A percentile compares a stretch with the other conserved stretches of the same genome.
Evolutionary conservation across 495 filamentous ascomycete genomes (phyloP).

Genomic region (Xylaria curta): DNA sequence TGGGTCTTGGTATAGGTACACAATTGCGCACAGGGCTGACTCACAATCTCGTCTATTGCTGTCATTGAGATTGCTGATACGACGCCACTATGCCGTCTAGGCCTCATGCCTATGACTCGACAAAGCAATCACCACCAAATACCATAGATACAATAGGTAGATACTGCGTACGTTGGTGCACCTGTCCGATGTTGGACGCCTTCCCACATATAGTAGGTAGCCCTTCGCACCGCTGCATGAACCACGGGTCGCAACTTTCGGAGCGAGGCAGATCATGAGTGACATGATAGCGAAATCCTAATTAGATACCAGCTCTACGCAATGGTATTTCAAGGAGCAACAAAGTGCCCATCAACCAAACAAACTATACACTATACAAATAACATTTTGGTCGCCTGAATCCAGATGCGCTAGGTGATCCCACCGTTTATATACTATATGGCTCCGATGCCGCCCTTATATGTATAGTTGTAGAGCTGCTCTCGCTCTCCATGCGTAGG

Average conservation of each 20-base stretch:
- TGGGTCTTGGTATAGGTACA: neutral
- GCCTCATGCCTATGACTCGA: conserved; percentile 6
- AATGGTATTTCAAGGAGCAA: neutral
- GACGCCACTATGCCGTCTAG: neutral
- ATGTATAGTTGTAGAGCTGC: neutral
- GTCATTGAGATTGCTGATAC: neutral
- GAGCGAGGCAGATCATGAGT: neutral
- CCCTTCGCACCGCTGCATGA: neutral
- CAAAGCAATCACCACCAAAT: neutral
- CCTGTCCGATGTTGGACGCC: neutral
- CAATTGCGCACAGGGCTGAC: conserved; percentile 15
- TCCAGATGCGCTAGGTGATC: neutral
- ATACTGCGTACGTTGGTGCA: neutral
- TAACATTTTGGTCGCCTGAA: neutral
- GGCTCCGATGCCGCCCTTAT: neutral
- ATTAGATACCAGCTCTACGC: neutral
- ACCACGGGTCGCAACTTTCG: neutral
- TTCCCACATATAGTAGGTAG: neutral
- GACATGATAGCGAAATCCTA: conserved; percentile 1
- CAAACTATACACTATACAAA: neutral
- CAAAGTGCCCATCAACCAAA: neutral
- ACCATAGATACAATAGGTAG: neutral
- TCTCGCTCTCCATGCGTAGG: neutral
- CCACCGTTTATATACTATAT: neutral
- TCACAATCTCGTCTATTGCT: conserved; percentile 3